phyloP scores from a whole-genome alignment of 148 eudicot genomes.

The Rhododendron mucronatum region DNA sequence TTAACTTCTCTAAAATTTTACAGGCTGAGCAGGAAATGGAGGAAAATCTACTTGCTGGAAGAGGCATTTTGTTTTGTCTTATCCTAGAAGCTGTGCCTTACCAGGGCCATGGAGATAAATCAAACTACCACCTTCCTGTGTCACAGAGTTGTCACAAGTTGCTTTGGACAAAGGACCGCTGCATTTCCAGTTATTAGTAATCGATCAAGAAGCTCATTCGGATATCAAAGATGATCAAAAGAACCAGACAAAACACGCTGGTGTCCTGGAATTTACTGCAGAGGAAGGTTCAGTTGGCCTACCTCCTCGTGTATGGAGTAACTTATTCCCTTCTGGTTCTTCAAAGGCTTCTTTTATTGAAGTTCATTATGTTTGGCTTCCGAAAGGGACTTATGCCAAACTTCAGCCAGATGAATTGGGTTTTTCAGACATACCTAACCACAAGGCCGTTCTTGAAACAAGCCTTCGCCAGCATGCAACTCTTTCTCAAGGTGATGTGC shows the following conservation, averaged over 20 bases:
- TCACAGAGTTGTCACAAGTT: constrained; percentile 70
- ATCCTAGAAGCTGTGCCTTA: constrained; percentile 58
- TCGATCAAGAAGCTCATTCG: constrained; percentile 38
- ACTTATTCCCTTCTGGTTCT: constrained; percentile 42
- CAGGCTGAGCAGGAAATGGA: constrained; percentile 80
- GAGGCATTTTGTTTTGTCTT: constrained; percentile 60
- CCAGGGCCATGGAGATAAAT: constrained; percentile 82
- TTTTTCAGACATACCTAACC: constrained; percentile 84
- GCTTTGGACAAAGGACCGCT: constrained; percentile 92
- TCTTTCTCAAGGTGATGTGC: constrained; percentile 66
- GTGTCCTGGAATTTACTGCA: constrained; percentile 89
- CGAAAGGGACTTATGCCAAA: constrained; percentile 84
- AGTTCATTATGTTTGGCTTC: constrained; percentile 71
- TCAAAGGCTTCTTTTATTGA: constrained; percentile 42
- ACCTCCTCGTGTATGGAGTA: constrained; percentile 81
- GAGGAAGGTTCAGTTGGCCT: constrained; percentile 74
- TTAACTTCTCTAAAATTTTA: not conserved
- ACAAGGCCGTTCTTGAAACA: constrained; percentile 93
- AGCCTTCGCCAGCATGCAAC: constrained; percentile 93
- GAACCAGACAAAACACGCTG: constrained; percentile 60
- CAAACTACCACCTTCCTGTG: constrained; percentile 78
- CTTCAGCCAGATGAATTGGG: constrained; percentile 67
- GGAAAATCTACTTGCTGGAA: constrained; percentile 60
- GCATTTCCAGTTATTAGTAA: constrained; percentile 60
- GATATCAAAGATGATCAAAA: constrained; percentile 16